Evolutionary conservation across 1,139 yeast genomes (phyloP), one percentile per base, ranked within the genome.

Genomic region (Trichomonascaceae sp.): DNA sequence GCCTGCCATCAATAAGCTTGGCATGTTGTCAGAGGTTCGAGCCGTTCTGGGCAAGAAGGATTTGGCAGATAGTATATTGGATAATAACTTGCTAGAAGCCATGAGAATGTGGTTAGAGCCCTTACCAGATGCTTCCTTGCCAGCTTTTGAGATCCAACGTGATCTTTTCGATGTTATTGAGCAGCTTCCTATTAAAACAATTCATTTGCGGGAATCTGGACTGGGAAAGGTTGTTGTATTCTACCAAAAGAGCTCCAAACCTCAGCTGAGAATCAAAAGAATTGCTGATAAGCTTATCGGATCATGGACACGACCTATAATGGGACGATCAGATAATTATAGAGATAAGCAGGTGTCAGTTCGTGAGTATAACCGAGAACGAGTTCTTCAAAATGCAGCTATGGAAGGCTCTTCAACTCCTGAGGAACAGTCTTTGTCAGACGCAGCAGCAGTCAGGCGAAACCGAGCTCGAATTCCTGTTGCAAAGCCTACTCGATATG

Each of bases 101-200:
- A 93, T 95, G 43, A 80, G 98, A 63, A 84, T 89, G 68, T 95
- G 99, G 99, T 78, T 95, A 57, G 99, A 95, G 70, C 99, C 99
- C 45, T 78, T 95, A 62, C 99, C 99, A 1, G 99, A 95, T 75
- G 96, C 96, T 47, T 89, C 97, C 7, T 78, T 95, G 73, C 99
- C 99, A 13, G 95, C 96, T 1, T 93, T 87, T 71, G 96, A 91
- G 70, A 91, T 95, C 61, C 99, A 95, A 70, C 88, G 87, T 69
- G 93, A 87, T 55, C 75, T 95, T 62, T 87, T 95, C 62, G 75
- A 76, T 20, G 85, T 96, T 39, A 75, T 93, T 57, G 80, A 81
- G 51, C 79, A 83, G 53, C 77, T 95, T 57, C 99, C 99, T 13
- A 90, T 93, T 66, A 91, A 91, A 71, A 91, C 98, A 1, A 95